phyloP scores from a whole-genome alignment of 257 asterid species.

The Solanum paucissectum region DNA sequence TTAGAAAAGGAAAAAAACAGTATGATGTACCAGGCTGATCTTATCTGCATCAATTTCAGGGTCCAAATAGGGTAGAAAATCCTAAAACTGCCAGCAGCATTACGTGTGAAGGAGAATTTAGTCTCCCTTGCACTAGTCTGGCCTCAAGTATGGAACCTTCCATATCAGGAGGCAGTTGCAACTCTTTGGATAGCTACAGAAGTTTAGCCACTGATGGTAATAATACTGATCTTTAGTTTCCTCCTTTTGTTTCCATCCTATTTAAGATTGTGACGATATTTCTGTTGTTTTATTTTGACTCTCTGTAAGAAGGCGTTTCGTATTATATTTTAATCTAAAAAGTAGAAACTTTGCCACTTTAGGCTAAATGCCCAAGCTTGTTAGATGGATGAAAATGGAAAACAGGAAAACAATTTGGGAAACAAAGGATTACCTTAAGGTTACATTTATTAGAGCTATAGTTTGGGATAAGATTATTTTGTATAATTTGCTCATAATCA shows the following conservation, averaged over 20 bases:
- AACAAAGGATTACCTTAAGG: background rate
- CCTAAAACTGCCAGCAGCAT: conserved; percentile 16
- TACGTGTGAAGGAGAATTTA: conserved; percentile 24
- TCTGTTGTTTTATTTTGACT: background rate
- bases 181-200: conserved; percentile 41
- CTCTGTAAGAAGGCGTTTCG: background rate
- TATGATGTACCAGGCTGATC: background rate
- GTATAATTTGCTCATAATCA: background rate
- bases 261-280: background rate
- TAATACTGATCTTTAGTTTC: background rate
- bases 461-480: background rate
- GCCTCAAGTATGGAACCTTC: conserved; percentile 49
- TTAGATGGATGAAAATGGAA: background rate
- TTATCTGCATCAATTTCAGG: conserved; percentile 22
- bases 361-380: background rate
- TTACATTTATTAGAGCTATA: background rate
- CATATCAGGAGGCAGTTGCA: conserved; percentile 47
- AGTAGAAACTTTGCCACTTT: background rate
- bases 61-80: conserved; percentile 22
- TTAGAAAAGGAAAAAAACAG: background rate
- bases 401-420: background rate
- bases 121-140: conserved; percentile 28
- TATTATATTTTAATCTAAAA: background rate
- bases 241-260: background rate
- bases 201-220: conserved; percentile 46